Percentiles rank a stretch among this genome's conserved stretches.
Conservation (phyloP, 1,139 yeast species). For the Kodamaea alishanica region DNA sequence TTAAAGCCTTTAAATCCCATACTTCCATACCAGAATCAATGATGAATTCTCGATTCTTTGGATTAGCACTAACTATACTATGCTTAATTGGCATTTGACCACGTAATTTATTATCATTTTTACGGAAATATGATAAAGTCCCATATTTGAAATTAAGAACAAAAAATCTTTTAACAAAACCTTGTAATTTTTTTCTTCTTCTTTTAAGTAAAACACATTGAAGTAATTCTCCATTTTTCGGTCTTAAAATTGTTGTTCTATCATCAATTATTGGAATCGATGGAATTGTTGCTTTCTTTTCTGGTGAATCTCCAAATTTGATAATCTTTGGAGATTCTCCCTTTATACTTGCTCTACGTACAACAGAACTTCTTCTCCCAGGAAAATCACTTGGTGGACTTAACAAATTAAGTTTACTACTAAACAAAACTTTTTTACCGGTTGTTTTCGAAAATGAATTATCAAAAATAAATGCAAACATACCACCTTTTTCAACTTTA, state of each 20-base stretch:
- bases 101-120: constrained; percentile 67
- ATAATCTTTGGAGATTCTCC: not conserved
- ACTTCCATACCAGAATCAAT: constrained; percentile 95
- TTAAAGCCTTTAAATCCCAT: constrained; percentile 79
- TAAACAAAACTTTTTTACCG: constrained; percentile 75
- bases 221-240: constrained; percentile 57
- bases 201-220: constrained; percentile 74
- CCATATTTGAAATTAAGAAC: constrained; percentile 79
- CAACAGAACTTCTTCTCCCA: constrained; percentile 5
- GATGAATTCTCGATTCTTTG: constrained; percentile 63
- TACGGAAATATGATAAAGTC: constrained; percentile 72
- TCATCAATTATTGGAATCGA: constrained; percentile 3
- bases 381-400: constrained; percentile 1
- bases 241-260: constrained; percentile 24
- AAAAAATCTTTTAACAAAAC: constrained; percentile 81
- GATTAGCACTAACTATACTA: constrained; percentile 77
- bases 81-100: constrained; percentile 90
- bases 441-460: constrained; percentile 86
- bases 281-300: not conserved
- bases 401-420: constrained; percentile 38
- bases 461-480: constrained; percentile 86
- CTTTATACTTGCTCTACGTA: constrained; percentile 4
- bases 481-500: constrained; percentile 54
- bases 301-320: not conserved
- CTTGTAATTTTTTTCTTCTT: constrained; percentile 75